Evolutionary conservation across 2,329 filamentous ascomycete species (phyloP).

Genomic region (Phialophora chinensis): DNA sequence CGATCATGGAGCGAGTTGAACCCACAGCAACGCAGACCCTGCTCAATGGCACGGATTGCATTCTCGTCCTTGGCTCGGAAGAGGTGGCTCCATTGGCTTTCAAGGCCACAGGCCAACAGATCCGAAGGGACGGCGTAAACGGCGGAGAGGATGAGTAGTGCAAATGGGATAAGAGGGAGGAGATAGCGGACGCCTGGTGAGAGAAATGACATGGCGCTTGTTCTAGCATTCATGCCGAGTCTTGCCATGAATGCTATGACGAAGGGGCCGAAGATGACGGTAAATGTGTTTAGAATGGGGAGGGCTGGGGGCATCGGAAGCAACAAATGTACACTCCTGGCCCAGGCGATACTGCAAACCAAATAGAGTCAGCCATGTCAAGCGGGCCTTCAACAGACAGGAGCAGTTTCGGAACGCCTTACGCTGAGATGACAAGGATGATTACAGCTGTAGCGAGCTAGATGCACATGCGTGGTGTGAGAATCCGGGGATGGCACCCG

Average conservation of each 20-base stretch:
- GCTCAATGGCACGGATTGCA: conserved; percentile 46
- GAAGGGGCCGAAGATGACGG: conserved; percentile 7
- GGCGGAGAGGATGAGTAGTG: conserved; percentile 43
- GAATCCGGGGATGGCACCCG: not conserved
- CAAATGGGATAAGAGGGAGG: conserved; percentile 38
- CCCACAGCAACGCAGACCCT: conserved; percentile 45
- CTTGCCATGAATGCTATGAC: not conserved
- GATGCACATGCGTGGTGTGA: not conserved
- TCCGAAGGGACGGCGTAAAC: conserved; percentile 42
- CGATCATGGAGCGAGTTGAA: conserved; percentile 46
- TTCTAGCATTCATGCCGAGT: not conserved
- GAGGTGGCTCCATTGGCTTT: conserved; percentile 44
- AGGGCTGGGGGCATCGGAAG: conserved; percentile 23
- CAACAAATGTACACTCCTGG: conserved; percentile 6
- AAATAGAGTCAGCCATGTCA: conserved; percentile 6
- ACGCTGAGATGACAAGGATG: conserved; percentile 26
- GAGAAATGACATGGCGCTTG: not conserved
- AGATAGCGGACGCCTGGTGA: not conserved
- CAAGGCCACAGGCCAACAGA: conserved; percentile 42
- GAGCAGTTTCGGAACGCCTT: not conserved
- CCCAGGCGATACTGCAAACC: conserved; percentile 24
- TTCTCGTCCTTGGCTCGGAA: conserved; percentile 43
- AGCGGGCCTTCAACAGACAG: not conserved
- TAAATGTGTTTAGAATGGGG: conserved; percentile 15
- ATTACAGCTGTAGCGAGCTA: not conserved